Conservation (phyloP, 2,329 filamentous ascomycete genomes). For the Hymenoscyphus albidus region DNA sequence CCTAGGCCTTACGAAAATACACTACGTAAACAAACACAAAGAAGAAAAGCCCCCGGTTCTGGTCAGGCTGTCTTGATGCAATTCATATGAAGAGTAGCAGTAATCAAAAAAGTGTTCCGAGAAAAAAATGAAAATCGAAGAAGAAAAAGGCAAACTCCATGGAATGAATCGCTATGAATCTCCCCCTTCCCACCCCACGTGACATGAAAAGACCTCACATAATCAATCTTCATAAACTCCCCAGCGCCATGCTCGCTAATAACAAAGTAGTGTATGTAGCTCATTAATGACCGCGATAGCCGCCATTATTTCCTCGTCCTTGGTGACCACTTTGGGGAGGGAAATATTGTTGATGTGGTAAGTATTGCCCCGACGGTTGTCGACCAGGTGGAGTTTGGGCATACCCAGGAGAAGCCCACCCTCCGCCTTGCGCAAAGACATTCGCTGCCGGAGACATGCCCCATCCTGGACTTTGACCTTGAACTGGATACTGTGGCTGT, state of each 20-base stretch:
- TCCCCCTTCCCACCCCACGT: not conserved
- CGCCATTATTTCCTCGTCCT: constrained; percentile 12
- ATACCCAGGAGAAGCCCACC: constrained; percentile 31
- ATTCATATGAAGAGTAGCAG: not conserved
- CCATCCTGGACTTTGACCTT: constrained; percentile 32
- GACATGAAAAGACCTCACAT: not conserved
- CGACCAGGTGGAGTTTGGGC: constrained; percentile 7
- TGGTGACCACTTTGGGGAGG: constrained; percentile 14
- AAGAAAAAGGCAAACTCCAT: constrained; percentile 3
- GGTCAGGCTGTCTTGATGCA: not conserved
- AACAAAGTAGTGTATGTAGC: not conserved
- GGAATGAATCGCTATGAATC: constrained; percentile 12
- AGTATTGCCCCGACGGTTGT: constrained; percentile 10
- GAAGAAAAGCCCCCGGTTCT: not conserved
- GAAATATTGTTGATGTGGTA: constrained; percentile 16
- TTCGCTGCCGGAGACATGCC: constrained; percentile 32
- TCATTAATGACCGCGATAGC: constrained; percentile 7
- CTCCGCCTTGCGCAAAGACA: constrained; percentile 36
- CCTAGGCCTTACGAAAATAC: not conserved
- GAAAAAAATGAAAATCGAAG: not conserved
- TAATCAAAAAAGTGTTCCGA: not conserved
- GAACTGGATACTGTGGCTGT: constrained; percentile 24
- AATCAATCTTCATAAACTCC: not conserved
- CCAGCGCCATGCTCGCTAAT: not conserved
- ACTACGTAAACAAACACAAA: not conserved